A percentile compares a stretch with the other conserved stretches of the same genome.
Evolutionary conservation across 2,329 filamentous ascomycete genomes (phyloP).

Genomic region (Dactylellina cionopaga): DNA sequence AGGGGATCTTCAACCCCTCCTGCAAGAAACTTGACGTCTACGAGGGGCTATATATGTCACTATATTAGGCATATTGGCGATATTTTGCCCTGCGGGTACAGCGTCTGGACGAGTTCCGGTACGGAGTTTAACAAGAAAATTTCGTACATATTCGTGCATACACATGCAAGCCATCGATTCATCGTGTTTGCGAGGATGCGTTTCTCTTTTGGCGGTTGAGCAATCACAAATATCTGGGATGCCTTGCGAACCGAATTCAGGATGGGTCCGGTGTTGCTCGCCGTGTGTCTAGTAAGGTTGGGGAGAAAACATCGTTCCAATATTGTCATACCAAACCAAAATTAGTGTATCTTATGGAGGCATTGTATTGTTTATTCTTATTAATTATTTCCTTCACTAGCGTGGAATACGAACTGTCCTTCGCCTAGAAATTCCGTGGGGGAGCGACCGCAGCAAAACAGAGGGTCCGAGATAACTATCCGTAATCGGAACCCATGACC

Average conservation of each 20-base stretch:
- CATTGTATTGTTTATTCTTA: constrained; percentile 38
- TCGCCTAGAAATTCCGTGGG: background rate
- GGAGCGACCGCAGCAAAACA: constrained; percentile 20
- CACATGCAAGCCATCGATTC: constrained; percentile 19
- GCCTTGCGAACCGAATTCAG: no score
- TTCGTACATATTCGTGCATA: no score
- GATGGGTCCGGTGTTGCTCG: no score
- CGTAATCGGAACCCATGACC: constrained; percentile 22
- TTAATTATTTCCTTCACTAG: no score
- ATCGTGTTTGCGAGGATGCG: constrained; percentile 18
- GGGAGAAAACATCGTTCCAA: background rate
- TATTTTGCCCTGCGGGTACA: no score
- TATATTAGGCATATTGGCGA: no score
- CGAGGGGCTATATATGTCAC: no score
- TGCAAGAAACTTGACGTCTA: no score
- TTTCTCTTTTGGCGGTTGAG: background rate
- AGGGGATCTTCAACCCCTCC: no score
- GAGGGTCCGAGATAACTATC: constrained; percentile 17
- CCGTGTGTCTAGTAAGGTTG: background rate
- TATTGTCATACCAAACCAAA: background rate
- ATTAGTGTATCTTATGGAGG: constrained; percentile 2
- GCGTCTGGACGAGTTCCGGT: no score
- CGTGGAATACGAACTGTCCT: background rate
- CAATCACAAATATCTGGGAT: constrained; percentile 23
- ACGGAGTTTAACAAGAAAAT: no score